These are phyloP conservation scores for Monilinia fructicola DNA, from an alignment of 2,329 filamentous ascomycete species.

Conservation along the genomic window DNA sequence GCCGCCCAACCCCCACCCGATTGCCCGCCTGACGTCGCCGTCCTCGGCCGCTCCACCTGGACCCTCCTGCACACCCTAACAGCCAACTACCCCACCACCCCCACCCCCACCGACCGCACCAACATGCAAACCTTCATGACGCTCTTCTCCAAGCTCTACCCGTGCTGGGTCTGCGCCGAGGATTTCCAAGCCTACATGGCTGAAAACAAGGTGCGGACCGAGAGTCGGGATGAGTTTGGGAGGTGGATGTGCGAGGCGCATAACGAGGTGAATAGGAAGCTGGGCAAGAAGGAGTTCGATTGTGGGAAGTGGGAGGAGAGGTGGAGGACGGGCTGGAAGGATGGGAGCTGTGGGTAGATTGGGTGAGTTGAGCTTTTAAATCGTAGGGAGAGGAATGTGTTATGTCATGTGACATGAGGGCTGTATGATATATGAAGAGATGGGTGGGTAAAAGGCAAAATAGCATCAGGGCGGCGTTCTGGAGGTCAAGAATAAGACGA, in stretches of 20 bases:
- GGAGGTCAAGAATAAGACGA: background rate
- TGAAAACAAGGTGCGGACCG: conserved; percentile 57
- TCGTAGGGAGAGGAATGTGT: background rate
- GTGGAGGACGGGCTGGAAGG: conserved; percentile 87
- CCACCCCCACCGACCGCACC: conserved; percentile 66
- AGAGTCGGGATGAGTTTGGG: conserved; percentile 68
- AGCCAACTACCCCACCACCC: conserved; percentile 74
- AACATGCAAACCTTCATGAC: conserved; percentile 77
- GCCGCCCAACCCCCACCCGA: conserved; percentile 51
- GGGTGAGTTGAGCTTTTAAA: background rate
- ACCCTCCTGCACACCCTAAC: conserved; percentile 90
- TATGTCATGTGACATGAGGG: background rate
- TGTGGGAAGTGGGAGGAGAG: conserved; percentile 88
- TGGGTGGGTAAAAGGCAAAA: background rate
- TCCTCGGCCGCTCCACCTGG: conserved; percentile 85
- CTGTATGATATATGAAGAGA: background rate
- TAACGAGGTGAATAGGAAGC: conserved; percentile 83
- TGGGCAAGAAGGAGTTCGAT: conserved; percentile 90
- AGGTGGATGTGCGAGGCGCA: conserved; percentile 83
- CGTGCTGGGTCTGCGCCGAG: conserved; percentile 92
- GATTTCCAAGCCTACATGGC: conserved; percentile 82
- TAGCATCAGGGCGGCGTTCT: conserved; percentile 4
- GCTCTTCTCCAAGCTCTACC: conserved; percentile 83
- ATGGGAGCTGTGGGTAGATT: conserved; percentile 60
- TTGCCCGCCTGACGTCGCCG: conserved; percentile 88